Percentiles rank a stretch among this genome's conserved stretches.
These are phyloP conservation scores for Aspergillus sp. DNA, from an alignment of 2,329 filamentous ascomycete species.

Conservation along the genomic window DNA sequence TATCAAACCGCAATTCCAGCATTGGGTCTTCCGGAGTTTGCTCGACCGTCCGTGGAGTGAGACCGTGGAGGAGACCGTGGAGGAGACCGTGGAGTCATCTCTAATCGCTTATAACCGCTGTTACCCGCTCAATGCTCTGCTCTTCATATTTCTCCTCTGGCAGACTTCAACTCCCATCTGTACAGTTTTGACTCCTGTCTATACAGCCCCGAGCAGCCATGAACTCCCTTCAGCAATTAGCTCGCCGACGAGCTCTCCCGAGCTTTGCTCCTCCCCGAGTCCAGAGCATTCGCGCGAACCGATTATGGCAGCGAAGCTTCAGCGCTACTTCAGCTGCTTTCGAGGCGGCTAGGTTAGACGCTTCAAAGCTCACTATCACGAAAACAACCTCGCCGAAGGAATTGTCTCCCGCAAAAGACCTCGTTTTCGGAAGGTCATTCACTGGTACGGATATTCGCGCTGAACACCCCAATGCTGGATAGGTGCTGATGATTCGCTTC, in stretches of 20 bases:
- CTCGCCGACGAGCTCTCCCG: constrained; percentile 35
- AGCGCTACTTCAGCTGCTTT: constrained; percentile 42
- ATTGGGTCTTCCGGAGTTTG: constrained; percentile 32
- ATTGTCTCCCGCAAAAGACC: constrained; percentile 73
- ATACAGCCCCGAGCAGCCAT: constrained; percentile 26
- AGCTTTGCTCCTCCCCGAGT: constrained; percentile 30
- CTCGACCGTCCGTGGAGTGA: constrained; percentile 26
- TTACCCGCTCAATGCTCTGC: constrained; percentile 9
- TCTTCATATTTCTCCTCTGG: constrained; percentile 1
- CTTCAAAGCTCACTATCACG: constrained; percentile 74
- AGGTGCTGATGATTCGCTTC: constrained; percentile 25
- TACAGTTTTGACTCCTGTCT: not conserved
- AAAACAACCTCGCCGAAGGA: constrained; percentile 76
- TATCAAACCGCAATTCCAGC: not conserved
- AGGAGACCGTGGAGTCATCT: constrained; percentile 28
- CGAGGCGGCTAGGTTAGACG: constrained; percentile 69
- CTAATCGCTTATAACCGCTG: constrained; percentile 21
- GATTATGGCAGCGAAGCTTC: constrained; percentile 56
- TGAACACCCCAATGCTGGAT: not conserved
- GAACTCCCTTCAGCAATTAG: constrained; percentile 42
- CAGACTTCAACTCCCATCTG: not conserved
- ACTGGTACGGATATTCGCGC: constrained; percentile 65
- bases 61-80: constrained; percentile 24
- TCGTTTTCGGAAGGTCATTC: constrained; percentile 89
- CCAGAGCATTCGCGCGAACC: constrained; percentile 32